Conservation (phyloP, 257 asterid genomes). For the Jacaranda copaia region DNA sequence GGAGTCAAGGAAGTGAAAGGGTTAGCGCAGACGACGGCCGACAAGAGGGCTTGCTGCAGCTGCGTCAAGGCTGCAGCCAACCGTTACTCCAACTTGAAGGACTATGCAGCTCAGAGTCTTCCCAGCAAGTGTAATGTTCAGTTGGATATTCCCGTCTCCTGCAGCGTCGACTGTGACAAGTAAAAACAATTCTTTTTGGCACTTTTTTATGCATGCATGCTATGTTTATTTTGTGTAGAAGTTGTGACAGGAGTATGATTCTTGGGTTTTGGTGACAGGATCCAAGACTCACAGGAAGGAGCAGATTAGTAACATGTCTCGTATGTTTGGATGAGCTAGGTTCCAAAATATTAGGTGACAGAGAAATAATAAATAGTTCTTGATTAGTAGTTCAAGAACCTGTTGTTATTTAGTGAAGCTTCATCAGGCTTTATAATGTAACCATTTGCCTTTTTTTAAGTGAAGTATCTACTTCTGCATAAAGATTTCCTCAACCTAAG, state of each 20-base stretch:
- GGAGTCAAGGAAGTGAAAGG: constrained; percentile 46
- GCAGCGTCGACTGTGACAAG: constrained; percentile 47
- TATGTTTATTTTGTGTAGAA: not conserved
- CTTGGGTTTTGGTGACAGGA: constrained; percentile 31
- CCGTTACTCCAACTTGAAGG: constrained; percentile 38
- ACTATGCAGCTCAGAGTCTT: constrained; percentile 47
- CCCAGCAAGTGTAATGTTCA: constrained; percentile 46
- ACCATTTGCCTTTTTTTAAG: not conserved
- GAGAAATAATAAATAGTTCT: constrained; percentile 17
- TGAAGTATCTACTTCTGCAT: not conserved
- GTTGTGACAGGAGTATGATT: not conserved
- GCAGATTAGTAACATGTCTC: not conserved
- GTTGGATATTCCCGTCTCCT: constrained; percentile 52
- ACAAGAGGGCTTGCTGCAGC: constrained; percentile 43
- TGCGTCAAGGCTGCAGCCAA: constrained; percentile 52
- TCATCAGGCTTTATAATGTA: not conserved
- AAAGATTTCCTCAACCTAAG: not conserved
- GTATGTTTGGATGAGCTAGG: not conserved
- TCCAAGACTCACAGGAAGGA: not conserved
- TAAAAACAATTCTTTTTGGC: not conserved
- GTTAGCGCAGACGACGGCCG: constrained; percentile 34
- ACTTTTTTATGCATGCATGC: not conserved
- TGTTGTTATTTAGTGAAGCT: not conserved
- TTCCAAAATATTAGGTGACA: not conserved
- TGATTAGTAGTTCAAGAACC: constrained; percentile 23